Conservation (phyloP, 2,329 filamentous ascomycete species). For the Aspergillaceae sp. region DNA sequence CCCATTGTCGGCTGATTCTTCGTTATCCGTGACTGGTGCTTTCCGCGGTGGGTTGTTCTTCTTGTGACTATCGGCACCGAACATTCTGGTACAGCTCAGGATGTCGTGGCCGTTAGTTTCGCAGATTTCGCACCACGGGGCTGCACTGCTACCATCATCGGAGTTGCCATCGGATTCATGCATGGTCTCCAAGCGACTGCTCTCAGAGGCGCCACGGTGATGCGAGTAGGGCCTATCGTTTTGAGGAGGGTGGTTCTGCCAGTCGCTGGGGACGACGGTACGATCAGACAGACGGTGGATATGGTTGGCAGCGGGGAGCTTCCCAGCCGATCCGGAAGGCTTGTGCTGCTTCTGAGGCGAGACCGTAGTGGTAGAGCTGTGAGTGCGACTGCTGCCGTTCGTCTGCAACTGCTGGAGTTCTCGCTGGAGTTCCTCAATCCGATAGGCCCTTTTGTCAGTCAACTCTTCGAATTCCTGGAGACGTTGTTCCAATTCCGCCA, state of each 20-base stretch:
- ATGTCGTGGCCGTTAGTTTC: constrained; percentile 89
- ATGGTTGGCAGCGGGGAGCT: constrained; percentile 22
- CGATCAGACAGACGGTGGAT: constrained; percentile 35
- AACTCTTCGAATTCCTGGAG: constrained; percentile 67
- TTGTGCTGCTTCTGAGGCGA: constrained; percentile 27
- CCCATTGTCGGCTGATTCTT: constrained; percentile 4
- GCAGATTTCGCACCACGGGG: constrained; percentile 90
- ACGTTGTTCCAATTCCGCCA: constrained; percentile 65
- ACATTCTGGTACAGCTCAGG: constrained; percentile 87
- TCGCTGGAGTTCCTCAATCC: constrained; percentile 79
- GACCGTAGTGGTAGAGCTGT: constrained; percentile 29
- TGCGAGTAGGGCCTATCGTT: constrained; percentile 9
- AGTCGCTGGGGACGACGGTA: constrained; percentile 35
- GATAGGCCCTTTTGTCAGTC: constrained; percentile 60
- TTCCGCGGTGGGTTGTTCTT: constrained; percentile 7
- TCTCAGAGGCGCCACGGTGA: constrained; percentile 18
- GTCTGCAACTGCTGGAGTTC: constrained; percentile 50
- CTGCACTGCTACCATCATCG: constrained; percentile 55
- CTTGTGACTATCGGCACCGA: constrained; percentile 38
- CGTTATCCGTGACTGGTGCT: constrained; percentile 8
- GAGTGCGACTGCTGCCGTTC: constrained; percentile 21
- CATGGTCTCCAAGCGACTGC: constrained; percentile 28
- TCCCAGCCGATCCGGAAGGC: constrained; percentile 19
- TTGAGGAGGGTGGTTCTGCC: constrained; percentile 27
- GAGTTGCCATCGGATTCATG: constrained; percentile 44